These are phyloP conservation scores for Mycena galericulata DNA, from an alignment of 768 basidiomycete genomes.

Conservation along the genomic window DNA sequence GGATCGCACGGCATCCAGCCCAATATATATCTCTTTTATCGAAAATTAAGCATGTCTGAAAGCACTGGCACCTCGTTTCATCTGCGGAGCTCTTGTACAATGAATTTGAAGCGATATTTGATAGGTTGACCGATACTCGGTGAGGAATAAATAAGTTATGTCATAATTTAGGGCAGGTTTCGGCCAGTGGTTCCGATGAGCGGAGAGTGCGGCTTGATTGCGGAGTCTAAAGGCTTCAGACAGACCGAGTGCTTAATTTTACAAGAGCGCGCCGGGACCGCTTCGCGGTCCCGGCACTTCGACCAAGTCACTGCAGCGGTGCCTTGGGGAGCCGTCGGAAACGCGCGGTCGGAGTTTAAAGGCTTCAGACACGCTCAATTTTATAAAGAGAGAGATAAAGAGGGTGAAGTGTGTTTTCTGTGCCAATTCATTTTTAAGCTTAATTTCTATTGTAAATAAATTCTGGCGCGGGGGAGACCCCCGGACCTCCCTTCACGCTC, in stretches of 20 bases:
- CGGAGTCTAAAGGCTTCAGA: not conserved
- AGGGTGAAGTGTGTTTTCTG: too few species aligned
- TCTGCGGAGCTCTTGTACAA: not conserved
- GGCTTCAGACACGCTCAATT: too few species aligned
- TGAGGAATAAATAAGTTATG: not conserved
- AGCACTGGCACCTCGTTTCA: not conserved
- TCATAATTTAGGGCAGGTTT: not conserved
- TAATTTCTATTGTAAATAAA: too few species aligned
- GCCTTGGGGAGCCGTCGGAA: too few species aligned
- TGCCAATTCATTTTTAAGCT: too few species aligned
- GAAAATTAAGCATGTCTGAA: not conserved
- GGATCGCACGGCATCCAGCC: constrained; percentile 1
- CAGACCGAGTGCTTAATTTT: constrained; percentile 7
- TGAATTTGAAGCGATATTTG: not conserved
- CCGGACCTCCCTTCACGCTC: too few species aligned
- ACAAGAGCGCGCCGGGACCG: too few species aligned
- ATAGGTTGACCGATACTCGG: not conserved
- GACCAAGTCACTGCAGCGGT: too few species aligned
- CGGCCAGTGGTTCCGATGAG: not conserved
- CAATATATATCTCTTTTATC: not conserved
- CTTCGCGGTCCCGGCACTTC: too few species aligned
- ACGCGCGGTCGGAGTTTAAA: too few species aligned
- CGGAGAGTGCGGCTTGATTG: not conserved
- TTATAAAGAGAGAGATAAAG: too few species aligned
- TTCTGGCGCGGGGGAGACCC: too few species aligned